These are phyloP conservation scores for Amaranthus palmeri DNA, from an alignment of 148 eudicot species.

Conservation along the genomic window DNA sequence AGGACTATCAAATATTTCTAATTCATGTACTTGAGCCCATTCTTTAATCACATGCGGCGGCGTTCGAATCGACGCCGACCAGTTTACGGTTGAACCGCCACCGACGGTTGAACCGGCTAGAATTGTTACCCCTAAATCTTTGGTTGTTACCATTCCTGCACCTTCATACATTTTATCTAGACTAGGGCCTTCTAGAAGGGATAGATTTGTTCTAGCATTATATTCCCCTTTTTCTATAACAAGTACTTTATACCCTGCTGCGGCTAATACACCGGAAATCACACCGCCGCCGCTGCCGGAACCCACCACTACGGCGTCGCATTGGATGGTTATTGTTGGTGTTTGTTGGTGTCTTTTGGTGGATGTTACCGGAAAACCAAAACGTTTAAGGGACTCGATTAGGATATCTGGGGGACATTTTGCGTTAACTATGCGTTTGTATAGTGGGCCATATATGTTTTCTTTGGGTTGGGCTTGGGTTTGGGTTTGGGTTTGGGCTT, in stretches of 20 bases:
- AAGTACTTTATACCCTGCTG: conserved; percentile 70
- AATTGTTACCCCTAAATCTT: conserved; percentile 35
- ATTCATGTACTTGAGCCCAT: conserved; percentile 39
- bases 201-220: conserved; percentile 43
- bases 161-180: conserved; percentile 67
- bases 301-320: conserved; percentile 70
- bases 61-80: conserved; percentile 69
- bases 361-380: conserved; percentile 34
- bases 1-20: conserved; percentile 47
- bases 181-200: conserved; percentile 59
- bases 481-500: background rate
- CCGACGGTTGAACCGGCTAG: conserved; percentile 79
- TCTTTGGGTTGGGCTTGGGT: conserved; percentile 23
- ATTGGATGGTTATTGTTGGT: conserved; percentile 32
- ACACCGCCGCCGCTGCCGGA: conserved; percentile 82
- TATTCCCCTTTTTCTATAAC: conserved; percentile 72
- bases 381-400: conserved; percentile 13
- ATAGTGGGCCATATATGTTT: conserved; percentile 44
- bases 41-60: conserved; percentile 52
- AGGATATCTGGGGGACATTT: conserved; percentile 26
- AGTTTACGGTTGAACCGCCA: conserved; percentile 68
- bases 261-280: conserved; percentile 58
- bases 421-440: conserved; percentile 37
- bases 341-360: conserved; percentile 8
- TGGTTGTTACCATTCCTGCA: conserved; percentile 46